Evolutionary conservation across 164 flowering plant species (phyloP), one percentile per base, ranked within the genome.

Genomic region (Magnolia kwangsiensis): DNA sequence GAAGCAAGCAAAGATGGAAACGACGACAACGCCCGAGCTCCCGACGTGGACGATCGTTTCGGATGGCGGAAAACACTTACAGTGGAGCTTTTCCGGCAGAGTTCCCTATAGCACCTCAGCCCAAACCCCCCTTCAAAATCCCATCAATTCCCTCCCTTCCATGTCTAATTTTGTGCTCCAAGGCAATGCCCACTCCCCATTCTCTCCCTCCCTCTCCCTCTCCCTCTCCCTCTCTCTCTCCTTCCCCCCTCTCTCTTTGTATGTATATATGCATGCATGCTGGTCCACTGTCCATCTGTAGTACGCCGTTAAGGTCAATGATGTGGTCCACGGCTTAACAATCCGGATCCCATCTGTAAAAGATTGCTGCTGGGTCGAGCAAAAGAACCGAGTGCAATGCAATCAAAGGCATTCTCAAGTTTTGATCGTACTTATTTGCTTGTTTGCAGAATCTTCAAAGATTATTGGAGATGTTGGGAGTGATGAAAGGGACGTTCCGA

Each of bases 41-140:
- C 83, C 90, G 76, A 88, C 89, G 72, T 94, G 97, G 98, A 84
- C 86, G 61, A 76, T 94, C 11, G 80, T 85, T 75, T 70, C 92
- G 84, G 94, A 83, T 71, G 79, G 84, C 84, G 90, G 82, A 0
- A 82, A 84, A 58, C 72, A 72, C 74, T 87, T 81, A 83, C 88
- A 88, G 73, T 92, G 97, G 98, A 85, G 84, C 66, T 63, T 51
- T 13, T 73, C 85, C 75, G 84, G 74, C 50, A 71, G 21, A 24
- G 64, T 79, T 19, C 68, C 80, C 51, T 51, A 8, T 1, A 49
- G 74, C 55, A 37, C 3, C 13, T 55, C 61, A 50, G 8, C 37
- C 78, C 4, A 65, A 63, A 59, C 75, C 65, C 78, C 66, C 77
- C 13, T 69, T 13, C 8, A 4, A n/a, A 72, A 20, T 74, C n/a